phyloP scores from a whole-genome alignment of 2,329 filamentous ascomycete genomes.

The Calonectria pseudoturangicola region DNA sequence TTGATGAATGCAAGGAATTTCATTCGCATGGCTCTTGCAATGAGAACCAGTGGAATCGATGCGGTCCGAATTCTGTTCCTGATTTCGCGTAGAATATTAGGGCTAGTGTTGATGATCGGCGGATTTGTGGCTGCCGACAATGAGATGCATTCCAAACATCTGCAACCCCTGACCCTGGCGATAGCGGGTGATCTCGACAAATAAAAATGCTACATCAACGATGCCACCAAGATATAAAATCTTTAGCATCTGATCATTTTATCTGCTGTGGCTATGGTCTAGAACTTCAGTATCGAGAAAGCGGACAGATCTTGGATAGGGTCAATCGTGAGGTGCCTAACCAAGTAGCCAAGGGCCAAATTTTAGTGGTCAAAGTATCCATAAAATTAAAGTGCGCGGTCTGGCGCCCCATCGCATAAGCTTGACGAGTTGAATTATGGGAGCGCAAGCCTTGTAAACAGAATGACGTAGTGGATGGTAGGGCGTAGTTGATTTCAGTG shows the following conservation, averaged over 20 bases:
- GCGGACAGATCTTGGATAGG: too few relatives aligned
- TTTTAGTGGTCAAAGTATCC: neutral
- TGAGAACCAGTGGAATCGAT: neutral
- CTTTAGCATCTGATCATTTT: neutral
- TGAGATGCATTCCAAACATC: neutral
- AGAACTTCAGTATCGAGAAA: neutral
- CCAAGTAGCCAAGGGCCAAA: neutral
- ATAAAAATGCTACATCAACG: neutral
- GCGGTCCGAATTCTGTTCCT: neutral
- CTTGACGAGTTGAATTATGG: neutral
- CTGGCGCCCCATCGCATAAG: neutral
- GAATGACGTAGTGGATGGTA: neutral
- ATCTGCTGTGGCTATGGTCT: neutral
- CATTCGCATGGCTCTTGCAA: neutral
- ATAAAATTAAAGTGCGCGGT: constrained; percentile 15
- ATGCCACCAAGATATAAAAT: neutral
- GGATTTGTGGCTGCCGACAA: neutral
- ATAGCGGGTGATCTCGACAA: too few relatives aligned
- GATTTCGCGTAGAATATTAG: neutral
- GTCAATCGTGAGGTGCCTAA: neutral
- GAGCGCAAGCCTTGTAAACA: neutral
- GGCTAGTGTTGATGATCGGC: neutral
- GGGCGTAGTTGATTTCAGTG: neutral
- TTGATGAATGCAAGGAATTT: too few relatives aligned
- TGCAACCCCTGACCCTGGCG: neutral